These are phyloP conservation scores for Aspergillus nomiae DNA, from an alignment of 2,329 filamentous ascomycete genomes.

Conservation along the genomic window DNA sequence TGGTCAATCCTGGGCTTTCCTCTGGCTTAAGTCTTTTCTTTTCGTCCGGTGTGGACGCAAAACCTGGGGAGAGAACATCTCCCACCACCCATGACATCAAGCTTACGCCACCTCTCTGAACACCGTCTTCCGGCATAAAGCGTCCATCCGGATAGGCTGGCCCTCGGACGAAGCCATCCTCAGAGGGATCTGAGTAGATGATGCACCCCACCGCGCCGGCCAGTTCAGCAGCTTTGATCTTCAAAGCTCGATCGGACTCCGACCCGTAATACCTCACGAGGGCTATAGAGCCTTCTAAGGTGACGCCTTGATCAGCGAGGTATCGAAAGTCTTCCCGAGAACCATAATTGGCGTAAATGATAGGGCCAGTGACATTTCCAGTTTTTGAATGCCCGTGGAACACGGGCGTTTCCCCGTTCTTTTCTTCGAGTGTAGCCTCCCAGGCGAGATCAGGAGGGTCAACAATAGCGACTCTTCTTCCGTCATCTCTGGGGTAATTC, in stretches of 20 bases:
- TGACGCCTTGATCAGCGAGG: conserved; percentile 70
- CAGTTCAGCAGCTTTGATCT: conserved; percentile 86
- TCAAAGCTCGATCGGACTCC: conserved; percentile 72
- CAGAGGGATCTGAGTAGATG: conserved; percentile 86
- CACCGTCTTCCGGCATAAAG: conserved; percentile 77
- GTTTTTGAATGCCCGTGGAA: conserved; percentile 90
- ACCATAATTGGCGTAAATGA: conserved; percentile 93
- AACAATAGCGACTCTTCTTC: conserved; percentile 79
- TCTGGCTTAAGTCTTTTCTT: conserved; percentile 67
- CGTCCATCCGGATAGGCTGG: conserved; percentile 73
- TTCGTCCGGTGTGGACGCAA: conserved; percentile 57
- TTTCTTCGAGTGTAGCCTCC: conserved; percentile 83
- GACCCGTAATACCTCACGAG: conserved; percentile 79
- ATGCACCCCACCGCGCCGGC: conserved; percentile 85
- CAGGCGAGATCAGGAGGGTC: conserved; percentile 69
- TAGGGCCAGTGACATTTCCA: conserved; percentile 79
- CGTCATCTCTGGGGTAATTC: conserved; percentile 81
- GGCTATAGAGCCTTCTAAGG: conserved; percentile 77
- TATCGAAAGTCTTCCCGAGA: conserved; percentile 78
- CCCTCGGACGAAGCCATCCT: conserved; percentile 78
- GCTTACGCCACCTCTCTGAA: conserved; percentile 80
- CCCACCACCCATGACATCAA: conserved; percentile 81
- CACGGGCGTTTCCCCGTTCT: conserved; percentile 71
- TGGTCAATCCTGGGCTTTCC: conserved; percentile 70
- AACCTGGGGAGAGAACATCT: conserved; percentile 89